Evolutionary conservation across 371 early-diverging fungal species (phyloP).

Genomic region (Mortierella sp.): DNA sequence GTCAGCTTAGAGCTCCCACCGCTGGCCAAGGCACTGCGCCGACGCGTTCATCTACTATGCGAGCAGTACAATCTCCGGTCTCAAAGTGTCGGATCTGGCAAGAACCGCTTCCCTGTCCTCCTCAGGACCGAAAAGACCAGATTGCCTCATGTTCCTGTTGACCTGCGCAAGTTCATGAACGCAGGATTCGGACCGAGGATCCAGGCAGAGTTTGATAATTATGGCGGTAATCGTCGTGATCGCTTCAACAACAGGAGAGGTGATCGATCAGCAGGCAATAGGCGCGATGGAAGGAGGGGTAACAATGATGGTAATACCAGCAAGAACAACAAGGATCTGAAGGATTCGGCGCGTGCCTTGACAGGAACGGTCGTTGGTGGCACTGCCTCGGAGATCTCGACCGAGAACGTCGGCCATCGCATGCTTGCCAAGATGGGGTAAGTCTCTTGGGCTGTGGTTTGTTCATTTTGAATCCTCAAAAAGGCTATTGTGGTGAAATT

Average conservation of each 20-base stretch:
- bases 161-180: conserved; percentile 60
- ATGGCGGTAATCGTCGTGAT: conserved; percentile 4
- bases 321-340: background rate
- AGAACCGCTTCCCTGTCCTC: conserved; percentile 50
- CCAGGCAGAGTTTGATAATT: background rate
- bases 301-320: background rate
- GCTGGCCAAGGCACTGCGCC: conserved; percentile 60
- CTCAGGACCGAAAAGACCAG: conserved; percentile 61
- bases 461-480: no score
- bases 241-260: background rate
- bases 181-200: conserved; percentile 13
- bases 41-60: conserved; percentile 65
- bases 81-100: conserved; percentile 62
- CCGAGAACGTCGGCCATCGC: conserved; percentile 81
- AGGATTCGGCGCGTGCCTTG: background rate
- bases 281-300: conserved; percentile 5
- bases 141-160: conserved; percentile 59
- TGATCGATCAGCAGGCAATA: background rate
- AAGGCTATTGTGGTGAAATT: background rate
- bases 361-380: conserved; percentile 77
- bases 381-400: conserved; percentile 70
- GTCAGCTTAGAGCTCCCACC: conserved; percentile 58
- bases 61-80: conserved; percentile 64
- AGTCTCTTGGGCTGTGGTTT: conserved; percentile 11
- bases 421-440: conserved; percentile 88